Evolutionary conservation across 805 yeast species (phyloP).

Genomic region (Sugiyamaella lignohabitans): DNA sequence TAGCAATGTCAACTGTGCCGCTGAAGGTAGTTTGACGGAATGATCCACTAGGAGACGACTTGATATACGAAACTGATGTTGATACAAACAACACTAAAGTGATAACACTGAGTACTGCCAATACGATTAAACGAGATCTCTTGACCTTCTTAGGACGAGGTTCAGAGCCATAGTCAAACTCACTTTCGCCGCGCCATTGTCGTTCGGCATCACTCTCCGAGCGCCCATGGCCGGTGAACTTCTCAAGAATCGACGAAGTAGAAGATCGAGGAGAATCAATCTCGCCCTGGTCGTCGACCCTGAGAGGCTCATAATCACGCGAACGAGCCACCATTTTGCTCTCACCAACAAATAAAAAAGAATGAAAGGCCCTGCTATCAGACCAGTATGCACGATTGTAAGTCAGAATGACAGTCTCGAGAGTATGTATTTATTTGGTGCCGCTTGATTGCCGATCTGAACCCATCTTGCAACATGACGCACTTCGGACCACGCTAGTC

Average conservation of each 20-base stretch:
- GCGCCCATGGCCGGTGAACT: slow-evolving; percentile 5
- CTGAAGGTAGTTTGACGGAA: background rate
- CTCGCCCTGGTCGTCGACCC: too few relatives aligned
- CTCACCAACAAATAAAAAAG: too few relatives aligned
- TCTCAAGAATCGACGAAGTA: slow-evolving; percentile 17
- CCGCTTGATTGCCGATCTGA: too few relatives aligned
- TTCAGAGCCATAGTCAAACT: background rate
- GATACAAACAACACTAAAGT: slow-evolving; percentile 4
- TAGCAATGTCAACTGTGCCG: background rate
- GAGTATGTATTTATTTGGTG: too few relatives aligned
- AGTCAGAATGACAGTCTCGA: too few relatives aligned
- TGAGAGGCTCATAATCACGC: too few relatives aligned
- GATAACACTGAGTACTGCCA: background rate
- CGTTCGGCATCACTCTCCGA: background rate
- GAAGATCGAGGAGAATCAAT: slow-evolving; percentile 15
- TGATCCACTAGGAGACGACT: background rate
- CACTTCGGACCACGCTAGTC: too few relatives aligned
- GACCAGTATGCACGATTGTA: too few relatives aligned
- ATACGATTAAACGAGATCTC: background rate
- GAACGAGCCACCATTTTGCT: too few relatives aligned
- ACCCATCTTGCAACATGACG: too few relatives aligned
- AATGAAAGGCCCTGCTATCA: too few relatives aligned
- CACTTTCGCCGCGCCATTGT: background rate
- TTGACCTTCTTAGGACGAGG: background rate
- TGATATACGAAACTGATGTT: background rate